Evolutionary conservation across 106 monocot genomes (phyloP), one percentile per base, ranked within the genome.

Genomic region (Dactylorhiza incarnata): DNA sequence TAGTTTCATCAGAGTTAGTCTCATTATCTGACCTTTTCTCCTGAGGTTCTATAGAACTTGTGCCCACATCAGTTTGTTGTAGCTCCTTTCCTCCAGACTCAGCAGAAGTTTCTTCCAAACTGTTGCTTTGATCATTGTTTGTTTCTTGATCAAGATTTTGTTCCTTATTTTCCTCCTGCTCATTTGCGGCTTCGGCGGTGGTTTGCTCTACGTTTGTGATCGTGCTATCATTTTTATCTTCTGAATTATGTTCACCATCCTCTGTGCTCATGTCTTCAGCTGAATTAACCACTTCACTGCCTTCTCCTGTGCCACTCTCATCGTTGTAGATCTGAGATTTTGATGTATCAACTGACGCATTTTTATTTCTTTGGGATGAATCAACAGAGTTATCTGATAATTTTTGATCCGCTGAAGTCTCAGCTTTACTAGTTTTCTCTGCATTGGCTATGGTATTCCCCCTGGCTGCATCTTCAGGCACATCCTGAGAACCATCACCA

Each of bases 241-340:
- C 29, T 20, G 58, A 55, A 46, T 74, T 78, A 19, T 63, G 3
- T 0, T 45, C 73, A 19, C 69, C 70, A 71, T 17, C 65, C 19
- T 68, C 82, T 13, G 45, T 59, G 58, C 4, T 19, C 37, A 49
- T 51, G 37, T 69, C 72, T 67, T 48, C 77, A 61, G 71, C 68
- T 23, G 70, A 75, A 45, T 75, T 73, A 43, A 26, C 61, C 15
- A 48, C 66, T 52, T 63, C 77, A 49, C 63, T 76, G 22, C 67
- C 71, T 52, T 74, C 82, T 50, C 45, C 51, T 25, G 83, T 81
- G 51, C 85, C 87, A 73, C 86, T 81, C 66, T 56, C 78, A 81
- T 85, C 87, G 7, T 49, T 80, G 63, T 75, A 83, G 53, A 86
- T 50, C 49, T 74, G 76, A 37, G 37, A 37, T 62, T 84, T 78